Conservation (phyloP, 768 basidiomycete species). For the Boletus rubropictus region DNA sequence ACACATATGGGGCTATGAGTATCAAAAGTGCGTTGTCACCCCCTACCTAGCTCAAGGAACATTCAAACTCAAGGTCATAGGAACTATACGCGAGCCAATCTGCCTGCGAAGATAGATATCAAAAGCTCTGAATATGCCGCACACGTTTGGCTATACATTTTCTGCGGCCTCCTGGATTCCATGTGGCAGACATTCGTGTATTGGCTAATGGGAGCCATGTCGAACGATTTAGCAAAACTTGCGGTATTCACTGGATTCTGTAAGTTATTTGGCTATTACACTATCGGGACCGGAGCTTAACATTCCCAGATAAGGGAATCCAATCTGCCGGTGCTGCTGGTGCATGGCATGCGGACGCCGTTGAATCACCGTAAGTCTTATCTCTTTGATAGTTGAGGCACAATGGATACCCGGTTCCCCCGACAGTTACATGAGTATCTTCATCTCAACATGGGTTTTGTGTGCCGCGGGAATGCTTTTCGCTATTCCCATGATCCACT, state of each 20-base stretch:
- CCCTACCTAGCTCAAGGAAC: neutral
- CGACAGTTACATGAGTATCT: constrained; percentile 58
- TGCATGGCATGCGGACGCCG: constrained; percentile 65
- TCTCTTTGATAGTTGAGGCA: neutral
- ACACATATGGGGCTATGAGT: constrained; percentile 73
- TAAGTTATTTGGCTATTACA: constrained; percentile 34
- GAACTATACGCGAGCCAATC: constrained; percentile 53
- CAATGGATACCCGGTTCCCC: neutral
- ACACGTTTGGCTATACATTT: constrained; percentile 58
- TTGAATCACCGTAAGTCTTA: constrained; percentile 49
- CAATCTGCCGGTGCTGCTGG: constrained; percentile 75
- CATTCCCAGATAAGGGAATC: constrained; percentile 56
- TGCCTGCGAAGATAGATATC: constrained; percentile 55
- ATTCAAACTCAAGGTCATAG: constrained; percentile 23
- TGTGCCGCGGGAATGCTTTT: constrained; percentile 59
- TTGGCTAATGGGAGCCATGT: constrained; percentile 84
- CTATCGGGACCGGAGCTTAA: neutral
- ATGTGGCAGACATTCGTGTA: constrained; percentile 85
- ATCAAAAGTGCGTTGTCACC: constrained; percentile 54
- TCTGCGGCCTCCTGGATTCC: constrained; percentile 70
- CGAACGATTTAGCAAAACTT: constrained; percentile 73
- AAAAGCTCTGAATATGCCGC: constrained; percentile 48
- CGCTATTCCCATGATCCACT: constrained; percentile 69
- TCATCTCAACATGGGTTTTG: constrained; percentile 70
- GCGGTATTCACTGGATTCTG: constrained; percentile 80